Percentiles rank a stretch among this genome's conserved stretches.
Conservation (phyloP, 2,329 filamentous ascomycete species). For the Stemphylium vesicarium region DNA sequence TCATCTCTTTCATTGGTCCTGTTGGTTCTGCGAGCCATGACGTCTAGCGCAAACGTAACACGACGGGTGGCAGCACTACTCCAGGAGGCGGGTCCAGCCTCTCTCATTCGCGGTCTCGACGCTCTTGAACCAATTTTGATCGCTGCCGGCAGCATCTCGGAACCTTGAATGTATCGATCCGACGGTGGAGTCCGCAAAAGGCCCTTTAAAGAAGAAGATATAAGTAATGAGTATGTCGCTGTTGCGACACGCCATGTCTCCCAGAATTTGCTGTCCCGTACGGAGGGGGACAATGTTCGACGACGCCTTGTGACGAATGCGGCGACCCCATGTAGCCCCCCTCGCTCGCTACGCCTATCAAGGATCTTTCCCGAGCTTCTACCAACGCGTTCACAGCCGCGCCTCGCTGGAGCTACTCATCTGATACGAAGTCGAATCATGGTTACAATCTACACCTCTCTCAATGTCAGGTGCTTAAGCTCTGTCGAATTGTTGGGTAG, state of each 20-base stretch:
- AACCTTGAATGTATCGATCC: slow-evolving; percentile 20
- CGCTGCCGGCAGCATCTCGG: slow-evolving; percentile 37
- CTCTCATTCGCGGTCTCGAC: slow-evolving; percentile 30
- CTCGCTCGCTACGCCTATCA: slow-evolving; percentile 21
- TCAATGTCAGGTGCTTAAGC: slow-evolving; percentile 13
- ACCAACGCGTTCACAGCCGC: slow-evolving; percentile 15
- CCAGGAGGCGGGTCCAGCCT: slow-evolving; percentile 21
- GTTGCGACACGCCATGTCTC: slow-evolving; percentile 4
- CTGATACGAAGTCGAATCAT: slow-evolving; percentile 18
- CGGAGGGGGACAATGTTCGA: slow-evolving; percentile 10
- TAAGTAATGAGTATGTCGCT: slow-evolving; percentile 33
- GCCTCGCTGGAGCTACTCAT: slow-evolving; percentile 17
- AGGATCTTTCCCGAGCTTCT: slow-evolving; percentile 13
- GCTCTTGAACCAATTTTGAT: slow-evolving; percentile 22
- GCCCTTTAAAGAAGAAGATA: slow-evolving; percentile 41
- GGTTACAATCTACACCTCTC: slow-evolving; percentile 9
- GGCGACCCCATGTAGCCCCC: slow-evolving; percentile 22
- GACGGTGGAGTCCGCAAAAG: slow-evolving; percentile 40
- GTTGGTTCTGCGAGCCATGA: slow-evolving; percentile 9
- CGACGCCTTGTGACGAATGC: slow-evolving; percentile 20
- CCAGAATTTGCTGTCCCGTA: slow-evolving; percentile 6
- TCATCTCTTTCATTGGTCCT: neutral
- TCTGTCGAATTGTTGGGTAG: slow-evolving; percentile 12
- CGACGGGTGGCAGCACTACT: slow-evolving; percentile 13
- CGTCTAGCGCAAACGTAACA: slow-evolving; percentile 23